A percentile compares a stretch with the other conserved stretches of the same genome.
These are phyloP conservation scores for Tylopilus sp. DNA, from an alignment of 768 basidiomycete species.

Conservation along the genomic window DNA sequence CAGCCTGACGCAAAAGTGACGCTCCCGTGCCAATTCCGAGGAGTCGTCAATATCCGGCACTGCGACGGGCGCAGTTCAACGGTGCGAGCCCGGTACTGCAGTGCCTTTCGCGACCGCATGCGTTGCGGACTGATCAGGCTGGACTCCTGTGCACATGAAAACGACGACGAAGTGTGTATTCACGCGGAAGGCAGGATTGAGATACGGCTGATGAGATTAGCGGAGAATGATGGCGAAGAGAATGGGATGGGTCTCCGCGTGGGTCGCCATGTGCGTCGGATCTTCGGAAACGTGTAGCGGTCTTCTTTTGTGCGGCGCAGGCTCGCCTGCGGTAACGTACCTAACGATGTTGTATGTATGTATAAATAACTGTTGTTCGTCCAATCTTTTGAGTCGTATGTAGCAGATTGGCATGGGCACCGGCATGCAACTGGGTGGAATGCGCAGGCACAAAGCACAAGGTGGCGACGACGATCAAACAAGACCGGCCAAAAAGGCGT, in stretches of 20 bases:
- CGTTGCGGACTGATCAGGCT: conserved; percentile 22
- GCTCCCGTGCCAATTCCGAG: conserved; percentile 26
- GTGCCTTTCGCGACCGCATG: conserved; percentile 24
- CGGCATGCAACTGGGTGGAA: conserved; percentile 11
- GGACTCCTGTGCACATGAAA: conserved; percentile 15
- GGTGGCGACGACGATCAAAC: background rate
- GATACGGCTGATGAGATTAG: conserved; percentile 17
- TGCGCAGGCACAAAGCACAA: background rate
- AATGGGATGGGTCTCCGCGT: conserved; percentile 22
- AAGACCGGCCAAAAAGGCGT: background rate
- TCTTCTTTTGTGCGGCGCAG: conserved; percentile 8
- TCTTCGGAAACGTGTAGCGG: conserved; percentile 18
- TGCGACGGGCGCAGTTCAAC: conserved; percentile 10
- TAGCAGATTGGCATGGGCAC: background rate
- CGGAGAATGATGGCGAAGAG: conserved; percentile 5
- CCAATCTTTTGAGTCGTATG: background rate
- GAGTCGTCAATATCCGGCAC: conserved; percentile 24
- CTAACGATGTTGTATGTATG: conserved; percentile 1
- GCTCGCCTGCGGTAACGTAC: conserved; percentile 11
- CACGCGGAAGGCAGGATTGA: conserved; percentile 26
- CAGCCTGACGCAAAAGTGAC: conserved; percentile 27
- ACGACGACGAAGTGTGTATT: conserved; percentile 30
- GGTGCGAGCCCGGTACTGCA: conserved; percentile 18
- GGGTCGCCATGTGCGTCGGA: conserved; percentile 28
- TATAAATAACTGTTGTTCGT: background rate